These are phyloP conservation scores for Solanum chmielewskii DNA, from an alignment of 257 asterid genomes.

Conservation along the genomic window DNA sequence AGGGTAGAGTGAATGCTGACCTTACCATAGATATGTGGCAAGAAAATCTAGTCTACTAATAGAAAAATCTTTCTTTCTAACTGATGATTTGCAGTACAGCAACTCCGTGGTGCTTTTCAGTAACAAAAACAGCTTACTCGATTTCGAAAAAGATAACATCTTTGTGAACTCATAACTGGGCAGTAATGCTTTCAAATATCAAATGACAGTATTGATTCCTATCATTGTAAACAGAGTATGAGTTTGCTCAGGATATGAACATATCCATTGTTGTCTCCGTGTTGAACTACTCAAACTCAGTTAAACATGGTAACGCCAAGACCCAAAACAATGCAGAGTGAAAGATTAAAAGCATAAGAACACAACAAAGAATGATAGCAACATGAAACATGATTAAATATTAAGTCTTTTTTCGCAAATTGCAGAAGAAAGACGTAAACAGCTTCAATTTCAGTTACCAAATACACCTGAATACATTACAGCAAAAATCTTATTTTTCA, in stretches of 20 bases:
- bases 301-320: background rate
- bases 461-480: background rate
- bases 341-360: background rate
- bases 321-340: background rate
- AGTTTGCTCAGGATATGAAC: background rate
- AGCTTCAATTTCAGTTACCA: background rate
- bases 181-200: background rate
- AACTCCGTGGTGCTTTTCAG: background rate
- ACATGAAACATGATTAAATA: background rate
- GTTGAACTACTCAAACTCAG: background rate
- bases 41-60: background rate
- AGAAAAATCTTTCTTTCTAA: background rate
- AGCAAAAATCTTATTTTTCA: conserved; percentile 46
- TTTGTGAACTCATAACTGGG: background rate
- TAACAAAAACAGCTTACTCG: background rate
- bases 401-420: background rate
- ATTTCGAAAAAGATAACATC: background rate
- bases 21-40: too few relatives aligned
- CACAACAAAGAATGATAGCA: background rate
- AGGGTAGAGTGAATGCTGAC: background rate
- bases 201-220: background rate
- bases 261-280: background rate
- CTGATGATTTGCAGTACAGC: background rate
- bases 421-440: background rate
- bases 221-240: background rate